Base-by-base conservation (phyloP, 1,284 basidiomycete species). In the Boletus hoseneyae region DNA sequence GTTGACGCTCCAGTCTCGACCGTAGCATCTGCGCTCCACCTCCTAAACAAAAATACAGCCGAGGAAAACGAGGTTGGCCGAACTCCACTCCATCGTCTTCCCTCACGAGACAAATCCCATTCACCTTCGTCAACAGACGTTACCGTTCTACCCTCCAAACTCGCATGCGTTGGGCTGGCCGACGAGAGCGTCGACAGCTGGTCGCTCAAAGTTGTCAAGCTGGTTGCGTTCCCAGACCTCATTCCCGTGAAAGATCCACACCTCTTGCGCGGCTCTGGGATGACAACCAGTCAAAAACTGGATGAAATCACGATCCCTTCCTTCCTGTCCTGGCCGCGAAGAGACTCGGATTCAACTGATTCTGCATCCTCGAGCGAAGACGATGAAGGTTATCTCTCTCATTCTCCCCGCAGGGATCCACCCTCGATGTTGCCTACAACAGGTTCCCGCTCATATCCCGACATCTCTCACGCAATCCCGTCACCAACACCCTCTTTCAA, bases 151-250 rank as follows among this genome's bases (percentile, higher is more conserved):
- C 58, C 71, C 30, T 72, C 78, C 27, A 78, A 80, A 56, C 73
- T 83, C 35, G 73, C 77, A 7, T 82, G 80, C 52, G 79, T 82
- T 23, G 80, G 80, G 10, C 66, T 82, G 29, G 76, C 78, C 41
- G 83, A 87, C 57, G 80, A 83, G 51, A 71, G 73, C 38, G 76
- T 80, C 11, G 85, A 87, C 55, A 74, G 78, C 39, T 87, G 85
- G 85, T 77, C 78, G 16, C 75, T 85, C 55, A 87, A 87, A 70
- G 79, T 88, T 46, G 73, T 87, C 56, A 87, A 87, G 66, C 74
- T 87, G 15, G 75, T 88, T 33, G 83, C 84, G 2, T 87, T 82
- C 61, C 85, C 85, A 0, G 85, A 87, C 52, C 73, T 87, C 40
- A 83, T 87, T 44, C 69, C 76, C 10, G 4, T 53, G 1, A 63